Evolutionary conservation across 805 yeast species (phyloP).

Genomic region (Kluyveromyces dobzhanskii): DNA sequence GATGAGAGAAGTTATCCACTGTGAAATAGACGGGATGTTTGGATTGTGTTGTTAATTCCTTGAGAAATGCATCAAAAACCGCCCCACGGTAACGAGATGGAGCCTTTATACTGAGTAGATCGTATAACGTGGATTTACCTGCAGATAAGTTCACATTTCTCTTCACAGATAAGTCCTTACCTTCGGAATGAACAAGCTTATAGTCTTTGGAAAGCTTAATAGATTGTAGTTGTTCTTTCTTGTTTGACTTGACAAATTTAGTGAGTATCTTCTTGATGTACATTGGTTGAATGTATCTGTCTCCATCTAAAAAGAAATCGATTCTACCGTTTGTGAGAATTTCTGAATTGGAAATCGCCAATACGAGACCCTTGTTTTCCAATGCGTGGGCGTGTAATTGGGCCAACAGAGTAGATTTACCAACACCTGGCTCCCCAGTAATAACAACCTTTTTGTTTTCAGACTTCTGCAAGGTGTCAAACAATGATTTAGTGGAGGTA

Average conservation of each 20-base stretch:
- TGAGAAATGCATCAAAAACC: slow-evolving; percentile 45
- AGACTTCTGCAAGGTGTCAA: slow-evolving; percentile 32
- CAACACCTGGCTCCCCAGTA: slow-evolving; percentile 68
- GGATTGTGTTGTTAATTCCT: slow-evolving; percentile 46
- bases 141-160: slow-evolving; percentile 23
- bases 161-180: slow-evolving; percentile 24
- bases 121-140: slow-evolving; percentile 33
- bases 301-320: slow-evolving; percentile 53
- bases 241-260: slow-evolving; percentile 42
- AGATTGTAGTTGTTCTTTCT: slow-evolving; percentile 28
- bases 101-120: slow-evolving; percentile 32
- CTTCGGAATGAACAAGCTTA: slow-evolving; percentile 26
- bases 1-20: slow-evolving; percentile 65
- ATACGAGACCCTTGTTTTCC: slow-evolving; percentile 46
- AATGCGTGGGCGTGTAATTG: slow-evolving; percentile 37
- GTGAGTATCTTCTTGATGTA: slow-evolving; percentile 50
- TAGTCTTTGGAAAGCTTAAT: slow-evolving; percentile 30
- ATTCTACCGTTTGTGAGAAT: slow-evolving; percentile 61
- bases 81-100: slow-evolving; percentile 32
- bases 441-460: slow-evolving; percentile 45
- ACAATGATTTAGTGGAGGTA: slow-evolving; percentile 35
- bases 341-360: slow-evolving; percentile 59
- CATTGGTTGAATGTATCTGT: slow-evolving; percentile 71
- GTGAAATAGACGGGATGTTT: slow-evolving; percentile 54
- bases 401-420: slow-evolving; percentile 65